Evolutionary conservation across 768 basidiomycete genomes (phyloP), one percentile per base, ranked within the genome.

Genomic region (Krasilnikovozyma curviuscula): DNA sequence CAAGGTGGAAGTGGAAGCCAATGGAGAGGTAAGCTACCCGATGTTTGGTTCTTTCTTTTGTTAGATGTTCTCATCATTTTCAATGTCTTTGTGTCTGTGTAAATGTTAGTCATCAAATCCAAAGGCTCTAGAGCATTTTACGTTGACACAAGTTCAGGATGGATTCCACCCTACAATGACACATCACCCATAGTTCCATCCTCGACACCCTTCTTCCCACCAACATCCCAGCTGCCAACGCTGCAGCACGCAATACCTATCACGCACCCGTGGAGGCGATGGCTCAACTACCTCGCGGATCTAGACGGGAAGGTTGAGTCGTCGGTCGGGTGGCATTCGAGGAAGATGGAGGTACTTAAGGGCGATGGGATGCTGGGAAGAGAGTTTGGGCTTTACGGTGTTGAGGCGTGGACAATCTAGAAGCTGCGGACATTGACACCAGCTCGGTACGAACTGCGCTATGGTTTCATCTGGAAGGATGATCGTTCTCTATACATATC

Each of bases 51-150:
- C n/a, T n/a, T n/a, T n/a, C n/a, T n/a, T n/a, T n/a, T n/a, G n/a
- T n/a, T n/a, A n/a, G n/a, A n/a, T n/a, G n/a, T n/a, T n/a, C n/a
- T n/a, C n/a, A n/a, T n/a, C n/a, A n/a, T n/a, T n/a, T n/a, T n/a
- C n/a, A n/a, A n/a, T n/a, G n/a, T n/a, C n/a, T n/a, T n/a, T n/a
- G n/a, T n/a, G n/a, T n/a, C n/a, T n/a, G n/a, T n/a, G n/a, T n/a
- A n/a, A n/a, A n/a, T n/a, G n/a, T n/a, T n/a, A 44, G 79, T 82
- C 51, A 70, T 97, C n/a, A 71, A 76, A 50, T 85, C 83, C 59
- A 93, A 93, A 62, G 91, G 91, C 7, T 80, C 85, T 1, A 68
- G 91, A 21, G 88, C 85, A 3, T 97, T 89, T 88, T 93, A 85
- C 59, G 84, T 89, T 43, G 47, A 16, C 23, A 40, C 35, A 16